Evolutionary conservation across 768 basidiomycete genomes (phyloP), one percentile per base, ranked within the genome.

Genomic region (Lactarius evosmus): DNA sequence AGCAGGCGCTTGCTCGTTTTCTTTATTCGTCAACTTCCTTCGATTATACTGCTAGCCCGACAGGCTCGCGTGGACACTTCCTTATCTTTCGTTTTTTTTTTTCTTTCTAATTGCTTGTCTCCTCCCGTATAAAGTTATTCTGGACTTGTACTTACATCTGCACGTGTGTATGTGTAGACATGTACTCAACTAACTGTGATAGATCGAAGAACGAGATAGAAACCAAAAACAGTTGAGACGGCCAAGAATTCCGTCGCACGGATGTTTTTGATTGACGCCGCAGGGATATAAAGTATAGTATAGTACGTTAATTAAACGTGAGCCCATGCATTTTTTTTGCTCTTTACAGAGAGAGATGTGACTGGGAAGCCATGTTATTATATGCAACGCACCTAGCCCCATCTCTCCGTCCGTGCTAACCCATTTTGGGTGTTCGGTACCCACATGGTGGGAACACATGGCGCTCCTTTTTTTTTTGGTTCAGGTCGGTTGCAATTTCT

Each of bases 81-180:
- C 22, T 50, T 29, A 33, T 25, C 16, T 34, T 54, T 32, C 25
- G 46, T 49, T 49, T 49, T 49, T 49, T 25, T 14, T 34, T 54
- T 32, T 19, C 22, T 49, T 49, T 49, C 25, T 49, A 49, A 49
- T 49, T 49, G 46, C 46, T 44, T 53, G 56, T 44, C 53, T 7
- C 22, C 53, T 7, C 22, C 51, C 53, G 25, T 55, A 36, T 41
- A 46, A 55, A 44, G 51, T 65, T 56, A 60, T 60, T 55, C 16
- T 60, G 55, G 64, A 51, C 59, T 5, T 61, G 60, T 65, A 65
- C 55, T 65, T 60, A 65, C 49, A 65, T 52, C 59, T 61, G 32
- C 38, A 16, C 63, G n/a, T 38, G 16, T 29, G 41, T n/a, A n/a
- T 40, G 54, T 25, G n/a, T 33, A 65, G 64, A 65, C 60, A 41